A percentile compares a stretch with the other conserved stretches of the same genome.
Conservation (phyloP, 2,329 filamentous ascomycete species). For the Sporothrix humicola region DNA sequence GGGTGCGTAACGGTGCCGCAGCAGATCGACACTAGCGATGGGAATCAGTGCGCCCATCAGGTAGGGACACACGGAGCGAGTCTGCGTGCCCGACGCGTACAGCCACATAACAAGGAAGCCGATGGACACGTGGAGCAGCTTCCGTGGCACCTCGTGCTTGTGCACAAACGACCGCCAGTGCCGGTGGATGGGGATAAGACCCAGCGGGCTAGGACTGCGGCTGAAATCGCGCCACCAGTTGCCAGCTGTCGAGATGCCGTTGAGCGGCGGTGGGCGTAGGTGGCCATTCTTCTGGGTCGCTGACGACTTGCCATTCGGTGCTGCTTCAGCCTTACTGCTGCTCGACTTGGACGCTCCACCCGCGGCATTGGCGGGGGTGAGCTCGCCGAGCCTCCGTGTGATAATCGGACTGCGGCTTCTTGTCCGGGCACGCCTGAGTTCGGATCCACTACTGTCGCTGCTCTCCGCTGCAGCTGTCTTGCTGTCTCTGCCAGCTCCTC, state of each 20-base stretch:
- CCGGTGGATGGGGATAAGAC: slow-evolving; percentile 91
- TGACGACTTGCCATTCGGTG: slow-evolving; percentile 39
- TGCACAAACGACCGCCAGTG: slow-evolving; percentile 92
- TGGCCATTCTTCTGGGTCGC: slow-evolving; percentile 63
- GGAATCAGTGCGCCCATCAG: slow-evolving; percentile 82
- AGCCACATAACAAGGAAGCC: slow-evolving; percentile 90
- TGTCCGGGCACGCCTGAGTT: slow-evolving; percentile 67
- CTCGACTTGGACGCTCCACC: slow-evolving; percentile 21
- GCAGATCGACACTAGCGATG: slow-evolving; percentile 78
- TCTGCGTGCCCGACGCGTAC: slow-evolving; percentile 79
- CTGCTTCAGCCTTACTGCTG: slow-evolving; percentile 41
- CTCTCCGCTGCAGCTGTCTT: slow-evolving; percentile 20
- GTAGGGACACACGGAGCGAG: slow-evolving; percentile 78
- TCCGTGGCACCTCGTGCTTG: slow-evolving; percentile 95
- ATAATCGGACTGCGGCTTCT: slow-evolving; percentile 73
- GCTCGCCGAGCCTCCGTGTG: slow-evolving; percentile 56
- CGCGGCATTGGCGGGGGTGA: slow-evolving; percentile 53
- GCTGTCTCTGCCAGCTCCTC: neutral
- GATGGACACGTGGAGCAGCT: slow-evolving; percentile 92
- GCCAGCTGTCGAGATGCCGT: slow-evolving; percentile 40
- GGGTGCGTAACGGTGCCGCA: slow-evolving; percentile 79
- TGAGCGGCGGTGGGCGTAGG: slow-evolving; percentile 69
- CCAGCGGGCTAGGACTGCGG: slow-evolving; percentile 88
- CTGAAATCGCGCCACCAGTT: slow-evolving; percentile 88
- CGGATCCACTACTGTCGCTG: slow-evolving; percentile 52